Percentiles rank a stretch among this genome's conserved stretches.
phyloP scores from a whole-genome alignment of 495 filamentous ascomycete species.

The Penicillium maclennaniae region DNA sequence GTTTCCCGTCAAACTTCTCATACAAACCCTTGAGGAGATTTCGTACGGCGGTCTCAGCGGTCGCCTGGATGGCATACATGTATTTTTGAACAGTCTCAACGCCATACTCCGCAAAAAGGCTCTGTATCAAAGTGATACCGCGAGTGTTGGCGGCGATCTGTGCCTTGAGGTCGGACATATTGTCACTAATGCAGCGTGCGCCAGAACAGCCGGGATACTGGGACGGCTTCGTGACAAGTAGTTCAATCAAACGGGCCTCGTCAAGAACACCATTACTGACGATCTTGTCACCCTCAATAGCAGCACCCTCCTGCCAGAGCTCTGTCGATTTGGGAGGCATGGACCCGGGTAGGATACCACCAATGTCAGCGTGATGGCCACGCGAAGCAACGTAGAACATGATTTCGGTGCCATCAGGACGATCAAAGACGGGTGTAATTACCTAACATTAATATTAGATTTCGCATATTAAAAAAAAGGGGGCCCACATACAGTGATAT shows the following conservation, averaged over 20 bases:
- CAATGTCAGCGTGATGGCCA: conserved; percentile 96
- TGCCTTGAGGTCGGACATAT: conserved; percentile 92
- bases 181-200: conserved; percentile 86
- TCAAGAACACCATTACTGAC: conserved; percentile 88
- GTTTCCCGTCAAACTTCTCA: conserved; percentile 69
- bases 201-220: conserved; percentile 84
- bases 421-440: conserved; percentile 77
- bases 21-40: conserved; percentile 77
- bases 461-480: background rate
- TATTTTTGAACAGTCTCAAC: conserved; percentile 92
- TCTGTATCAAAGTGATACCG: conserved; percentile 84
- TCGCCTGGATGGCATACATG: conserved; percentile 90
- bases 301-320: conserved; percentile 89
- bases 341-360: conserved; percentile 89
- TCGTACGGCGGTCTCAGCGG: conserved; percentile 82
- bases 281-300: conserved; percentile 91
- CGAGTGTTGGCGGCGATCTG: conserved; percentile 96
- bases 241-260: conserved; percentile 78
- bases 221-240: conserved; percentile 80
- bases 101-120: conserved; percentile 84
- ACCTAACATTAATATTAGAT: conserved; percentile 33
- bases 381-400: conserved; percentile 96
- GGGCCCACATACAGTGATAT: conserved; percentile 69
- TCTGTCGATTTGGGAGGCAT: conserved; percentile 96
- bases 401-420: conserved; percentile 68